These are phyloP conservation scores for Bothriochloa decipiens DNA, from an alignment of 176 grass and related monocot genomes.

Conservation along the genomic window DNA sequence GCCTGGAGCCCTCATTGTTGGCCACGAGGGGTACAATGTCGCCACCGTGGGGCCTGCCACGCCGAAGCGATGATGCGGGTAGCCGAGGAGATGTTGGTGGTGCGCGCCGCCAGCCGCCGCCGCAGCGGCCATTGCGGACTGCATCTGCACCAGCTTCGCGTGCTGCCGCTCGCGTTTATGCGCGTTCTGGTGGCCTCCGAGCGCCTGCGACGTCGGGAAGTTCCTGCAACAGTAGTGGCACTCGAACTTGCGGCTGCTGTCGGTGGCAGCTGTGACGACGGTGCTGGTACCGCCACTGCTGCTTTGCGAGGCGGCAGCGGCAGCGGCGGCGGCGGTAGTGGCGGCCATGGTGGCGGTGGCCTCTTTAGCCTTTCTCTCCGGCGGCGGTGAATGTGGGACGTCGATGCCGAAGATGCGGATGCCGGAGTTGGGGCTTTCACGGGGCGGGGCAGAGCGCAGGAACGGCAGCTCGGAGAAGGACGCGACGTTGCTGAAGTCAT, in stretches of 20 bases:
- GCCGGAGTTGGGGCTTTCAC: slow-evolving; percentile 48
- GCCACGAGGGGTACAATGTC: slow-evolving; percentile 55
- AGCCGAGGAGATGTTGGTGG: slow-evolving; percentile 67
- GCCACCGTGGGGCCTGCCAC: slow-evolving; percentile 35
- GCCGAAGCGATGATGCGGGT: slow-evolving; percentile 63
- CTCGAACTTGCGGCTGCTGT: slow-evolving; percentile 88
- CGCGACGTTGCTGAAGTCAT: slow-evolving; percentile 64
- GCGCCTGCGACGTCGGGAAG: slow-evolving; percentile 95
- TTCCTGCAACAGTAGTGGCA: slow-evolving; percentile 98
- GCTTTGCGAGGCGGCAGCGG: slow-evolving; percentile 24
- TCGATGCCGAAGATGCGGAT: slow-evolving; percentile 97
- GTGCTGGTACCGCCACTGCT: slow-evolving; percentile 15
- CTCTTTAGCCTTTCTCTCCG: slow-evolving; percentile 37
- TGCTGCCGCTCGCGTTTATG: slow-evolving; percentile 97
- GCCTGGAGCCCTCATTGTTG: slow-evolving; percentile 15
- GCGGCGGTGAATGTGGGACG: slow-evolving; percentile 54
- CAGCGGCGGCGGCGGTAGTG: neutral
- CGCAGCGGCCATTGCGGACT: slow-evolving; percentile 63
- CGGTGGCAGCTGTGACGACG: slow-evolving; percentile 28
- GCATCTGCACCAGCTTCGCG: slow-evolving; percentile 92
- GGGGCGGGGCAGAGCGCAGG: slow-evolving; percentile 52
- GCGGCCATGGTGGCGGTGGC: neutral
- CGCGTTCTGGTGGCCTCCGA: slow-evolving; percentile 97
- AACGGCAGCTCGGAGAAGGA: slow-evolving; percentile 93
- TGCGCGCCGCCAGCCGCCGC: slow-evolving; percentile 39